phyloP scores from a whole-genome alignment of 208 protist species.

The Trypanosoma grayi region DNA sequence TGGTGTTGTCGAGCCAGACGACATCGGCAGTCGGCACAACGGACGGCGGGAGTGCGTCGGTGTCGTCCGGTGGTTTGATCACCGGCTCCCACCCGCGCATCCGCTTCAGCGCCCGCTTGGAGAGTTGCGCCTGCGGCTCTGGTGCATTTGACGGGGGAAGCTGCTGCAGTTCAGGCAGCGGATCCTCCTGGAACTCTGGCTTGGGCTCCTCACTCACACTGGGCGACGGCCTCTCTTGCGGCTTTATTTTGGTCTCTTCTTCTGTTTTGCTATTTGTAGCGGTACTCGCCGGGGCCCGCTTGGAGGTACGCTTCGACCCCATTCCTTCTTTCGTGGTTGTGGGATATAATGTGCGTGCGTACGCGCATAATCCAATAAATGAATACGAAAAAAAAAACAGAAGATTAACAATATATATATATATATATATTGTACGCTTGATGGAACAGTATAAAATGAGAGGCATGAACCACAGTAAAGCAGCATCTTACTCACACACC shows the following conservation, averaged over 20 bases:
- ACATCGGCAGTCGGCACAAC: constrained; percentile 11
- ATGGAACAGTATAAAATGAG: too few species aligned
- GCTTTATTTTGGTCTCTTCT: background rate
- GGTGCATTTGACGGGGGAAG: background rate
- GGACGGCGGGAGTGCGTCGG: background rate
- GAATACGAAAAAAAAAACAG: background rate
- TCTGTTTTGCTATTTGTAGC: background rate
- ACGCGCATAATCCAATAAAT: background rate
- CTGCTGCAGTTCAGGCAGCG: background rate
- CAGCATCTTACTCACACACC: too few species aligned
- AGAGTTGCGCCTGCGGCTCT: constrained; percentile 2
- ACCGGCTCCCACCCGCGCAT: constrained; percentile 28
- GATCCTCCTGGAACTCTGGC: background rate
- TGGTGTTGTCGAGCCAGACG: constrained; percentile 22
- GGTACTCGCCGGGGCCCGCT: background rate
- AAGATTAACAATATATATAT: background rate
- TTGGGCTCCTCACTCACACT: background rate
- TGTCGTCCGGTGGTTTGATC: constrained; percentile 9
- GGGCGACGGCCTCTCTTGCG: background rate
- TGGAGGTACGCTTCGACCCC: constrained; percentile 1
- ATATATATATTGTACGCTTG: too few species aligned
- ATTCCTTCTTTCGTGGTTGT: background rate
- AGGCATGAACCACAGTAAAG: too few species aligned
- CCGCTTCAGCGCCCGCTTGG: constrained; percentile 14
- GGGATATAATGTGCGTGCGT: background rate